phyloP scores from a whole-genome alignment of 495 filamentous ascomycete genomes.

The Bathelium albidoporum region DNA sequence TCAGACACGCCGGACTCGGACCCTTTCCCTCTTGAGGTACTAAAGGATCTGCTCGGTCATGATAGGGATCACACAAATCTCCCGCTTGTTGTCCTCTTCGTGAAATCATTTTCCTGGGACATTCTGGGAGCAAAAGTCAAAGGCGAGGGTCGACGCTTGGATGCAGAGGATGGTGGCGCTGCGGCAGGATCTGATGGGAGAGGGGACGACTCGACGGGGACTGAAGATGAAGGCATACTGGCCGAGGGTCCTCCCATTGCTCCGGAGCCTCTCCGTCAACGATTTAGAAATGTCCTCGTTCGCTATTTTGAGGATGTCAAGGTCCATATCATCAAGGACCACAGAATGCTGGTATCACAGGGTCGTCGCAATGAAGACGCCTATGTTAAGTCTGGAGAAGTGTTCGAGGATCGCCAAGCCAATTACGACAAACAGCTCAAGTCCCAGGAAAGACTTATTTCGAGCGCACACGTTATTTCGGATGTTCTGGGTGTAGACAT shows the following conservation, averaged over 20 bases:
- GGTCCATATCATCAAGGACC: constrained; percentile 74
- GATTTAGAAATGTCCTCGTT: constrained; percentile 78
- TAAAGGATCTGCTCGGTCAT: constrained; percentile 90
- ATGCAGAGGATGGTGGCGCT: constrained; percentile 75
- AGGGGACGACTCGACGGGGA: constrained; percentile 38
- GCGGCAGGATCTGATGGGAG: constrained; percentile 38
- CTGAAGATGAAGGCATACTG: constrained; percentile 33
- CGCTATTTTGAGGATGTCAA: constrained; percentile 94
- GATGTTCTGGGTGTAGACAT: constrained; percentile 87
- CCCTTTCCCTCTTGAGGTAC: constrained; percentile 87
- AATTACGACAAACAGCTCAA: constrained; percentile 92
- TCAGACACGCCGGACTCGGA: constrained; percentile 40
- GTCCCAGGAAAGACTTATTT: constrained; percentile 77
- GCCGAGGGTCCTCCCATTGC: constrained; percentile 62
- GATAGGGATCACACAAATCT: constrained; percentile 88
- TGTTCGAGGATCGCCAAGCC: constrained; percentile 94
- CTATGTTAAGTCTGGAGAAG: constrained; percentile 96
- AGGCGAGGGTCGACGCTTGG: constrained; percentile 68
- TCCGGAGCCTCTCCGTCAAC: constrained; percentile 64
- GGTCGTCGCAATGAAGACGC: constrained; percentile 92
- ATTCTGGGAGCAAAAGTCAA: constrained; percentile 65
- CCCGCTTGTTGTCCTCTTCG: constrained; percentile 83
- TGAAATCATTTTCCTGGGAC: constrained; percentile 95
- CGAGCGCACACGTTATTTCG: constrained; percentile 84
- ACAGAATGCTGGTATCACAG: constrained; percentile 72